Percentiles rank a stretch among this genome's conserved stretches.
Evolutionary conservation across 352 stramenopile genomes (phyloP).

Genomic region (Aphanomyces euteiches): DNA sequence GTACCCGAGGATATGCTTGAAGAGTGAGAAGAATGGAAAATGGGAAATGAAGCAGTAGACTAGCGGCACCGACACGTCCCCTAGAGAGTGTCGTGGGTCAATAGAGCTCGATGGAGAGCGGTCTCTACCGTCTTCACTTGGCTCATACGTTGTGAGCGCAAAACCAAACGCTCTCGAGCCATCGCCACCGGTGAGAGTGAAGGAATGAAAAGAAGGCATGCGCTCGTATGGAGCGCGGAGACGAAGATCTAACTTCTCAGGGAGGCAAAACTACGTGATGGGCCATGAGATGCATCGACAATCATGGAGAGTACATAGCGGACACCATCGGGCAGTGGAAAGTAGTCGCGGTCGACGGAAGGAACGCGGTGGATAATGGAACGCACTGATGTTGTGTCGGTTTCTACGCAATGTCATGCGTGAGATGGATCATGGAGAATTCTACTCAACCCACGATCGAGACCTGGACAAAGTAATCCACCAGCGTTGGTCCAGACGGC

Average conservation of each 20-base stretch:
- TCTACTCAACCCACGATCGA: conserved; percentile 23
- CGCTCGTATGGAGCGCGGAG: conserved; percentile 51
- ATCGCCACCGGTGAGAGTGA: conserved; percentile 71
- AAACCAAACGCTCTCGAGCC: conserved; percentile 67
- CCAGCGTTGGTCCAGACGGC: conserved; percentile 33
- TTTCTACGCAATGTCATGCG: neutral
- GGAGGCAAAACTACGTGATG: conserved; percentile 61
- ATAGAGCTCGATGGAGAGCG: neutral
- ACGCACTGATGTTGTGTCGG: conserved; percentile 29
- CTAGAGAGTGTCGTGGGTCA: neutral
- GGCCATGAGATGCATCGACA: neutral
- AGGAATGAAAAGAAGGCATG: conserved; percentile 73
- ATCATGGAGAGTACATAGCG: conserved; percentile 42
- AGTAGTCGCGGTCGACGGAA: conserved; percentile 48
- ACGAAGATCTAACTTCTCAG: conserved; percentile 45
- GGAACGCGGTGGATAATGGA: conserved; percentile 47
- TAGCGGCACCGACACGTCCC: conserved; percentile 33
- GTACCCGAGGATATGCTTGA: conserved; percentile 71
- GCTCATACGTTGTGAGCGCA: conserved; percentile 38
- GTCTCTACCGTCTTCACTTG: neutral
- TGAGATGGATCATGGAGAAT: too few relatives aligned
- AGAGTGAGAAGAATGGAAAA: conserved; percentile 77
- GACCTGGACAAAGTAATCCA: conserved; percentile 77
- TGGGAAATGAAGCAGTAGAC: conserved; percentile 77
- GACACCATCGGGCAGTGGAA: conserved; percentile 61